Evolutionary conservation across 129 eudicot species (phyloP).

Genomic region (Pseudognaphalium luteoalbum): DNA sequence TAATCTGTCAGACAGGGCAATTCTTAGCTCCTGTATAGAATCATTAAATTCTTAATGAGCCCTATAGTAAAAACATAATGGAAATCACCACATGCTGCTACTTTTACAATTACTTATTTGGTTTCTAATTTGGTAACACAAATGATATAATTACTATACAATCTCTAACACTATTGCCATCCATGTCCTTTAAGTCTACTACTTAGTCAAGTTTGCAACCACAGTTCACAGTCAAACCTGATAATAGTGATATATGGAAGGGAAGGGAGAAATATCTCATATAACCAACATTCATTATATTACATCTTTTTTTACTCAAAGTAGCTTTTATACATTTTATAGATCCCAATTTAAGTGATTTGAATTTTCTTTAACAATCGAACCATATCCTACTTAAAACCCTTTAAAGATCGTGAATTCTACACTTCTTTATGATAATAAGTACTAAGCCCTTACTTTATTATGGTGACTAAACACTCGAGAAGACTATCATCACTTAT

Average conservation of each 20-base stretch:
- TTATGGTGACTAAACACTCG: too few relatives aligned
- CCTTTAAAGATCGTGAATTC: too few relatives aligned
- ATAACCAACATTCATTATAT: background rate
- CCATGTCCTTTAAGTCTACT: background rate
- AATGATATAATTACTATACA: background rate
- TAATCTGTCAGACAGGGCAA: conserved; percentile 38
- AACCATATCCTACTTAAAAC: background rate
- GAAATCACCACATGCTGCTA: background rate
- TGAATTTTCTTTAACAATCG: background rate
- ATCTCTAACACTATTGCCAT: background rate
- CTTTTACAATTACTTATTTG: background rate
- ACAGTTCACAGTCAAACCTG: background rate
- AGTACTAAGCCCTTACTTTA: too few relatives aligned
- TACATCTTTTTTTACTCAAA: too few relatives aligned
- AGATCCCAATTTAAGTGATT: background rate
- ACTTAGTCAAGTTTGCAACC: background rate
- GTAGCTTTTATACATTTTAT: background rate
- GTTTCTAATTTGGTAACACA: background rate
- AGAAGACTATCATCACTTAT: background rate
- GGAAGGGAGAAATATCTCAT: background rate
- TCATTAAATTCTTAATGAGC: background rate
- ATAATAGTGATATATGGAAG: background rate
- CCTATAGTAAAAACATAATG: background rate
- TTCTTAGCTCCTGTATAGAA: background rate
- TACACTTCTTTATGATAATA: too few relatives aligned